Conservation (phyloP, 1,284 basidiomycete species). For the Coriolopsis trogii region DNA sequence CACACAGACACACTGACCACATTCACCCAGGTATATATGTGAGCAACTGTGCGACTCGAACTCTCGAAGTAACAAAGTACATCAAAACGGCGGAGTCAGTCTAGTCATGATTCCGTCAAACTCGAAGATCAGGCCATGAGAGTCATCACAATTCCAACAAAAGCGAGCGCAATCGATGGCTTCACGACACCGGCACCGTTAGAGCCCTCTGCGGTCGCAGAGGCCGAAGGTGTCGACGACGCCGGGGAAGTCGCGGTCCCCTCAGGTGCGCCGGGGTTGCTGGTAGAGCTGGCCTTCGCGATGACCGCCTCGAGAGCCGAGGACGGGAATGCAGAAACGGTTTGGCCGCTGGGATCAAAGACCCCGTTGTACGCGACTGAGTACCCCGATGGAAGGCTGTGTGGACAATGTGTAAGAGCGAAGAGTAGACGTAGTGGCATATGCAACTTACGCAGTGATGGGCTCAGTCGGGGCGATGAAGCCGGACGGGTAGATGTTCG, state of each 20-base stretch:
- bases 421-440: not conserved
- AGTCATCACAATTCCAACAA: not conserved
- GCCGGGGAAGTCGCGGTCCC: not conserved
- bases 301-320: constrained; percentile 1
- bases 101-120: too few species aligned
- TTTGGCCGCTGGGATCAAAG: not conserved
- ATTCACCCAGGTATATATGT: too few species aligned
- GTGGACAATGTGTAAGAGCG: not conserved
- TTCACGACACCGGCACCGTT: not conserved
- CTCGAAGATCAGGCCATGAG: constrained; percentile 1
- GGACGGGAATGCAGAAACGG: constrained; percentile 1
- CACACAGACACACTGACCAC: too few species aligned
- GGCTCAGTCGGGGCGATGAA: not conserved
- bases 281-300: not conserved
- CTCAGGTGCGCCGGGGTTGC: not conserved
- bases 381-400: not conserved
- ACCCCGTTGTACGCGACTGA: constrained; percentile 1
- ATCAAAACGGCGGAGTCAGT: too few species aligned
- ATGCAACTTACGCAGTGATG: not conserved
- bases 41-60: too few species aligned
- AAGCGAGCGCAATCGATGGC: not conserved
- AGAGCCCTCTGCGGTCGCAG: not conserved
- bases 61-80: too few species aligned
- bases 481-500: constrained; percentile 4
- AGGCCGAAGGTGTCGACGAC: not conserved